Evolutionary conservation across 768 basidiomycete genomes (phyloP), one percentile per base, ranked within the genome.

Genomic region (Rhodotorula diobovata): DNA sequence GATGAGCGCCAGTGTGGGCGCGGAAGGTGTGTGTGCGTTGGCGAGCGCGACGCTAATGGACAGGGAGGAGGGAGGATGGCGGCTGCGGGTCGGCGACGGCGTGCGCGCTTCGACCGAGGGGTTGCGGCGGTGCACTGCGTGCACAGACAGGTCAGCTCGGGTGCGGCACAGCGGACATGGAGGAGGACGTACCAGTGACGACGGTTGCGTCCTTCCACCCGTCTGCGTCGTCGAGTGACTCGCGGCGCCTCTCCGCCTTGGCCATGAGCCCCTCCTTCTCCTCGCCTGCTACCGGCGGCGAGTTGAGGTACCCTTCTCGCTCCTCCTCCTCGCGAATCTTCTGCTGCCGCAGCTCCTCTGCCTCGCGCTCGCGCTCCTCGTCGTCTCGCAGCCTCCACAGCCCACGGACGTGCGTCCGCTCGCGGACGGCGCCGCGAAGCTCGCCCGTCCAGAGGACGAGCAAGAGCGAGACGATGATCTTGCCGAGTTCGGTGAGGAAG

Each of bases 401-500:
- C 39, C 51, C 57, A 12, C 48, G 21, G 21, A 55, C 4, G 45
- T 21, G 43, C 35, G 28, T 39, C 21, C 59, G 43, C 43, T 71
- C 63, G n/a, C 28, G 32, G 15, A 63, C 53, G 18, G n/a, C 51
- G 10, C n/a, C 32, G 1, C 59, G 54, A 41, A 66, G 63, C 56
- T 73, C 70, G 37, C 71, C 71, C 6, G 59, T 51, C 23, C 8
- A 32, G n/a, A 72, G 45, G 32, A 94, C 94, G 78, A 96, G 89
- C 61, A 84, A 77, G n/a, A 53, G 39, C 2, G 93, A 94, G 75
- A 97, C 90, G 56, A 84, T 81, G 62, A 92, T 90, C 81, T 97
- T 97, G 75, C 95, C 83, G 57, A 95, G 85, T 81, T 97, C 94
- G 81, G 90, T 94, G 81, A 95, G 84, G 50, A 95, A 85, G 50